Conservation (phyloP, 1,284 basidiomycete species). For the Mrakiaceae sp. region DNA sequence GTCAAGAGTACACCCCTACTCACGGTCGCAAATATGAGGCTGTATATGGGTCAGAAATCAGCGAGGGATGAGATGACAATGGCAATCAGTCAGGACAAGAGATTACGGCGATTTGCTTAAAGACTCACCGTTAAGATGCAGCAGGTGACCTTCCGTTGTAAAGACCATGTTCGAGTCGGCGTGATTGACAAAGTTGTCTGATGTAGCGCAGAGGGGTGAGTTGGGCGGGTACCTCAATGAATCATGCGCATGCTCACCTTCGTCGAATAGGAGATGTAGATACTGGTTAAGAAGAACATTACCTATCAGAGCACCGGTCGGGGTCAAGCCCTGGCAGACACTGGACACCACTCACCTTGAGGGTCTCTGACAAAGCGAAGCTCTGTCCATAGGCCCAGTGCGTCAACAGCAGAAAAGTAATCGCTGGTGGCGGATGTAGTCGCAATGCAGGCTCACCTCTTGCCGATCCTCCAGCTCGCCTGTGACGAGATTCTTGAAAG, state of each 20-base stretch:
- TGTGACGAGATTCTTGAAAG: slow-evolving; percentile 64
- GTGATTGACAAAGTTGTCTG: slow-evolving; percentile 51
- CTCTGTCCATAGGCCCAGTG: slow-evolving; percentile 56
- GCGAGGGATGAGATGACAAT: not conserved
- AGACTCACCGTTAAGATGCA: slow-evolving; percentile 41
- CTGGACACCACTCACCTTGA: slow-evolving; percentile 49
- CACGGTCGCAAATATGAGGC: not conserved
- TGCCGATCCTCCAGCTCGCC: slow-evolving; percentile 66
- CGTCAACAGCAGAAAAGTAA: too few species aligned
- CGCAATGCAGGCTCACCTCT: too few species aligned
- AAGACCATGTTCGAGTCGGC: slow-evolving; percentile 58
- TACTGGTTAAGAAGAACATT: slow-evolving; percentile 46
- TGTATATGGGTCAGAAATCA: not conserved
- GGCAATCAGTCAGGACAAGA: not conserved
- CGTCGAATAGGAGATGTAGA: slow-evolving; percentile 81
- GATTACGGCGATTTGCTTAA: not conserved
- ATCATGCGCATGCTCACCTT: slow-evolving; percentile 31
- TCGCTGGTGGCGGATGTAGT: too few species aligned
- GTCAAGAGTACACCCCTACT: not conserved
- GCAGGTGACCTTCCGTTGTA: slow-evolving; percentile 86
- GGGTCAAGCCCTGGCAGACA: too few species aligned
- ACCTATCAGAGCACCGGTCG: not conserved
- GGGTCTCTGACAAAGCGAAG: slow-evolving; percentile 76
- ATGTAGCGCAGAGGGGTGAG: too few species aligned
- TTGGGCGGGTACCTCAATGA: too few species aligned